Evolutionary conservation across 805 yeast genomes (phyloP).

Genomic region (Tetrapisispora fleetii): DNA sequence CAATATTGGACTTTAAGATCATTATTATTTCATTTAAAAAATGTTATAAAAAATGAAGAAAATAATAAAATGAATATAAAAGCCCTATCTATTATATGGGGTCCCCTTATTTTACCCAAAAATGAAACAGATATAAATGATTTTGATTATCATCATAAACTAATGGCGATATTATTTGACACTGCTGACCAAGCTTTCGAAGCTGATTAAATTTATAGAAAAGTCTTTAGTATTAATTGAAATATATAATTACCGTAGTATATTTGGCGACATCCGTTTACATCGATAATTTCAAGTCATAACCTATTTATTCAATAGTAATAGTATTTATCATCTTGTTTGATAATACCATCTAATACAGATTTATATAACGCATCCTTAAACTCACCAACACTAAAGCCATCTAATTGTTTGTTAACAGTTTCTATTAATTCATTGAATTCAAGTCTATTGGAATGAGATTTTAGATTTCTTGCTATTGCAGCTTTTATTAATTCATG

Average conservation of each 20-base stretch:
- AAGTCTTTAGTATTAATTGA: neutral
- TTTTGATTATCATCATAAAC: conserved; percentile 62
- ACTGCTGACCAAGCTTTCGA: conserved; percentile 79
- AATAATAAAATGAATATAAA: conserved; percentile 72
- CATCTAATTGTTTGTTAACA: conserved; percentile 12
- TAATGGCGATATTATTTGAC: conserved; percentile 72
- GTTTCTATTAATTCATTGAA: conserved; percentile 7
- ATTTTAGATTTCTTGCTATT: conserved; percentile 20
- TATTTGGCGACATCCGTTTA: neutral
- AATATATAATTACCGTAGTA: neutral
- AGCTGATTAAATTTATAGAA: conserved; percentile 33
- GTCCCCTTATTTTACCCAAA: conserved; percentile 70
- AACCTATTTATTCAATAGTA: conserved; percentile 1
- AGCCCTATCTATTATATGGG: conserved; percentile 87
- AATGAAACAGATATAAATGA: conserved; percentile 62
- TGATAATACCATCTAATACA: conserved; percentile 5
- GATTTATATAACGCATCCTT: conserved; percentile 19
- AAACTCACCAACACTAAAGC: conserved; percentile 27
- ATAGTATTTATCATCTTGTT: neutral
- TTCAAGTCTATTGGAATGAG: conserved; percentile 5
- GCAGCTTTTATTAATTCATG: conserved; percentile 21
- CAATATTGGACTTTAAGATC: conserved; percentile 86
- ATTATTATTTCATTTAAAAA: conserved; percentile 73
- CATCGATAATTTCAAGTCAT: neutral
- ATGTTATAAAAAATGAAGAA: conserved; percentile 53